Evolutionary conservation across 768 basidiomycete species (phyloP), one percentile per base, ranked within the genome.

Genomic region (Lactifluus piperatus): DNA sequence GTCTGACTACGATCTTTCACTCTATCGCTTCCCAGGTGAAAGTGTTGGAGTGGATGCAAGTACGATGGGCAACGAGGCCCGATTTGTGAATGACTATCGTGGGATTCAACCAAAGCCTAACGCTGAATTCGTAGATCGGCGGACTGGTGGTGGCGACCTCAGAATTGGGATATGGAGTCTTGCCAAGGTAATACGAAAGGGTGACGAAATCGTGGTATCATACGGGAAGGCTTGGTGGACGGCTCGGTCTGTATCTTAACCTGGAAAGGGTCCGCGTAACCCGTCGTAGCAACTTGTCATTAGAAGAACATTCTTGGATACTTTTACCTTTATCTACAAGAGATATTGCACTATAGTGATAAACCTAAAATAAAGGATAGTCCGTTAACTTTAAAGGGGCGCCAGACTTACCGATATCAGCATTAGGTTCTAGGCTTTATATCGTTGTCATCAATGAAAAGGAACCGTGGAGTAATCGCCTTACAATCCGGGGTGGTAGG

Each of bases 51-150:
- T 89, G 41, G 93, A 97, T 69, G 91, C 92, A 20, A 75, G 75
- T 29, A 64, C 45, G 3, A 81, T 81, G 75, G 94, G 94, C 29
- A 97, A 94, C 71, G 90, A 93, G 70, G 86, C 86, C 1, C 76
- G 94, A 66, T 94, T 95, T 68, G 77, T 91, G 58, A 97, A 97
- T 65, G 94, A 95, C 74, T 97, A 86, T 71, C 80, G 94, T 56
- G 90, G 91, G 2, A 76, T 93, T n/a, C 73, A 69, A 50, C 69
- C 71, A 24, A 84, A 75, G 68, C 83, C 90, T 4, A 93, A 93
- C 64, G 86, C 83, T 0, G 64, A 80, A 29, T 92, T 92, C 65
- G 73, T 76, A 51, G 88, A 91, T 43, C 71, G 72, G 37, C 73
- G 81, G 58, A 76, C 75, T 10, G 63, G 58, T 20, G 66, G 63